A percentile compares a stretch with the other conserved stretches of the same genome.
Evolutionary conservation across 257 asterid species (phyloP).

Genomic region (Fraxinus anomala): DNA sequence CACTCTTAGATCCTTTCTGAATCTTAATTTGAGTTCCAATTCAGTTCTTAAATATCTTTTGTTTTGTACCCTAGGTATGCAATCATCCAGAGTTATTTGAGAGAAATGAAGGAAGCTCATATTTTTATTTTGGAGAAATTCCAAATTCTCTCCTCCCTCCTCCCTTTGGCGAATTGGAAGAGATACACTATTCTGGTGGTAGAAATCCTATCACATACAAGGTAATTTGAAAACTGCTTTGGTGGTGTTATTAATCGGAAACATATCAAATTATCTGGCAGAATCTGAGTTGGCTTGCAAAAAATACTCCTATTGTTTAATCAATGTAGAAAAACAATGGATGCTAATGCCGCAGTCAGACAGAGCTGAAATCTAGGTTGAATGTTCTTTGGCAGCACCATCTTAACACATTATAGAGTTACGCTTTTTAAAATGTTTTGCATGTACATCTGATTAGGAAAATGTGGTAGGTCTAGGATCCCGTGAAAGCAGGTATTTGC

Average conservation of each 20-base stretch:
- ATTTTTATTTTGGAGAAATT: slow-evolving; percentile 82
- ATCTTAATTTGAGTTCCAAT: slow-evolving; percentile 6
- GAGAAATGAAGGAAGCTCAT: slow-evolving; percentile 95
- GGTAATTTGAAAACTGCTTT: slow-evolving; percentile 50
- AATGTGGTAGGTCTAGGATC: slow-evolving; percentile 8
- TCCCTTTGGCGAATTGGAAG: slow-evolving; percentile 91
- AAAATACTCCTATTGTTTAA: neutral
- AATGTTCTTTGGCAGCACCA: neutral
- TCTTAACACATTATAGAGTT: slow-evolving; percentile 7
- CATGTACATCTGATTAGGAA: neutral
- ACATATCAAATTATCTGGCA: slow-evolving; percentile 3
- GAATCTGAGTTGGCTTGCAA: neutral
- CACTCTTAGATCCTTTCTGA: slow-evolving; percentile 8
- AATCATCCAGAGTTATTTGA: slow-evolving; percentile 98
- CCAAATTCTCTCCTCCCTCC: slow-evolving; percentile 83
- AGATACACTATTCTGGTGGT: slow-evolving; percentile 70
- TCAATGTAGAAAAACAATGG: slow-evolving; percentile 9
- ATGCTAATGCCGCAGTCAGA: slow-evolving; percentile 15
- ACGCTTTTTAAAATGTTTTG: slow-evolving; percentile 10
- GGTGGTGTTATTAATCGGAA: slow-evolving; percentile 2
- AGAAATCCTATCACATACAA: slow-evolving; percentile 77
- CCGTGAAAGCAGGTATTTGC: slow-evolving; percentile 3
- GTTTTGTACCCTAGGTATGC: slow-evolving; percentile 67
- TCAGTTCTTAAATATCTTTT: slow-evolving; percentile 6
- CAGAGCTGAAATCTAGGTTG: neutral